Percentiles rank a stretch among this genome's conserved stretches.
Evolutionary conservation across 1,284 basidiomycete species (phyloP).

Genomic region (Phlebopus sp.): DNA sequence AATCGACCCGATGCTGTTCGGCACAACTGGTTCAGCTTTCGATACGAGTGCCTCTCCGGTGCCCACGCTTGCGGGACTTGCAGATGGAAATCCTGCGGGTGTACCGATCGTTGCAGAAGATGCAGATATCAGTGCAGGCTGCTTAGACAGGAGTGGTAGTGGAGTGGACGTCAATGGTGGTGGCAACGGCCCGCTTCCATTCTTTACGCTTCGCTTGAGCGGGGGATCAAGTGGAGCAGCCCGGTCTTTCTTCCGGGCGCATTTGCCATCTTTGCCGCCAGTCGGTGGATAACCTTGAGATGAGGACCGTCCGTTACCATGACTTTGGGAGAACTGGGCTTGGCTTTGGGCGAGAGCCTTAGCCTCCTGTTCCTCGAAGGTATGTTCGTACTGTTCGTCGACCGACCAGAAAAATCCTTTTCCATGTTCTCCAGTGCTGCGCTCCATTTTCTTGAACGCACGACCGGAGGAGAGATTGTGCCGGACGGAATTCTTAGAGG

Average conservation of each 20-base stretch:
- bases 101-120: background rate
- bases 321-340: background rate
- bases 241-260: constrained; percentile 54
- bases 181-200: constrained; percentile 53
- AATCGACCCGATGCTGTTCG: constrained; percentile 2
- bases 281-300: constrained; percentile 8
- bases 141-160: constrained; percentile 33
- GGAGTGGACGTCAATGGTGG: constrained; percentile 66
- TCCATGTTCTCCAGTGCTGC: constrained; percentile 80
- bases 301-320: constrained; percentile 16
- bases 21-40: constrained; percentile 8
- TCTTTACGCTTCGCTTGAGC: constrained; percentile 64
- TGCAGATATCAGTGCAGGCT: constrained; percentile 11
- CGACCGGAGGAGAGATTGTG: constrained; percentile 89
- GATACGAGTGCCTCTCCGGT: background rate
- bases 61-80: background rate
- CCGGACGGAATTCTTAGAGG: constrained; percentile 78
- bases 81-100: background rate
- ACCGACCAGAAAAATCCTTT: constrained; percentile 91
- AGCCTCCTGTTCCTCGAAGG: constrained; percentile 65
- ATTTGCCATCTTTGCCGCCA: constrained; percentile 34
- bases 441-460: constrained; percentile 83
- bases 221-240: constrained; percentile 50
- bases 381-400: constrained; percentile 68
- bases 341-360: constrained; percentile 38